A percentile compares a stretch with the other conserved stretches of the same genome.
These are phyloP conservation scores for Chlamydomonas sphaeroides DNA, from an alignment of 139 green algal genomes.

Conservation along the genomic window DNA sequence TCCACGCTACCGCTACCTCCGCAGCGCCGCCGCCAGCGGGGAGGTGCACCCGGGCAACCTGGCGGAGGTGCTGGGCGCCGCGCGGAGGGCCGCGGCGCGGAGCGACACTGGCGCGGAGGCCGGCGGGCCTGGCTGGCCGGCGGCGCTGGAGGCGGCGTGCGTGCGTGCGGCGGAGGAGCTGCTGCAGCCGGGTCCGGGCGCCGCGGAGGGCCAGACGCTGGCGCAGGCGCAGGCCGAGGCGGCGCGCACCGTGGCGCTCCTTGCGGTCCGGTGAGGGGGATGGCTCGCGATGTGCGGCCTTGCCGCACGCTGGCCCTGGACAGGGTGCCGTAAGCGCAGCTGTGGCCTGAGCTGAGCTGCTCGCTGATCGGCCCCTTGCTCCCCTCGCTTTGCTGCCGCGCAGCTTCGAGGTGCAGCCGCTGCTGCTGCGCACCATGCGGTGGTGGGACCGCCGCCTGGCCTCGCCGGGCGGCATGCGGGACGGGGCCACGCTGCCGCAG, in stretches of 20 bases:
- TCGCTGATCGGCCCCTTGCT: no score
- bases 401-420: background rate
- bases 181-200: background rate
- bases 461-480: background rate
- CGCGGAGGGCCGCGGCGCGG: background rate
- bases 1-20: background rate
- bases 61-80: conserved; percentile 10
- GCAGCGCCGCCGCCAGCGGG: background rate
- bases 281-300: no score
- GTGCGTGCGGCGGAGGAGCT: background rate
- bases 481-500: background rate
- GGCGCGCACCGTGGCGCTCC: background rate
- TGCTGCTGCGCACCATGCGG: background rate
- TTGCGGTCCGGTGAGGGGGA: background rate
- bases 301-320: no score
- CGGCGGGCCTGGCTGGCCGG: background rate
- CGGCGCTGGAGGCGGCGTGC: background rate
- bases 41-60: background rate
- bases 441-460: conserved; percentile 15
- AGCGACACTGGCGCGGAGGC: background rate
- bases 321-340: no score
- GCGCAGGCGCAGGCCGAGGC: background rate
- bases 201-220: background rate
- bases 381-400: no score
- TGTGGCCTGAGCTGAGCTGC: no score